These are phyloP conservation scores for Ramaria sp. DNA, from an alignment of 768 basidiomycete species.

Conservation along the genomic window DNA sequence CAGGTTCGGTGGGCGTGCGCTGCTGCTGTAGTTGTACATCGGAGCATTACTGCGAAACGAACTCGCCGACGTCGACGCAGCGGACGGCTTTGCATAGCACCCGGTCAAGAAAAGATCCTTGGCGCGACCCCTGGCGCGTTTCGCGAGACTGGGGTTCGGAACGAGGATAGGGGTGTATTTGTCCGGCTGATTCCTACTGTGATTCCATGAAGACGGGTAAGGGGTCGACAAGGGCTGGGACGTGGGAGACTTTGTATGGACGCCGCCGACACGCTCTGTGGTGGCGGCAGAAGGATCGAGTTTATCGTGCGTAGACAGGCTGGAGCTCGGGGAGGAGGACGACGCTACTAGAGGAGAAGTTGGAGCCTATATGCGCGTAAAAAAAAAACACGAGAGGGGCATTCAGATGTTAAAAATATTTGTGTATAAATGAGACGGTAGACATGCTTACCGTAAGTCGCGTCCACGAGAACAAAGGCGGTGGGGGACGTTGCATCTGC, in stretches of 20 bases:
- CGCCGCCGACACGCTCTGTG: too few species aligned
- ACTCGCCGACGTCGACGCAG: not conserved
- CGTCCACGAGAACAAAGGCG: conserved; percentile 3
- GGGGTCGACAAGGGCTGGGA: not conserved
- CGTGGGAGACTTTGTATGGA: not conserved
- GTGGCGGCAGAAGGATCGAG: too few species aligned
- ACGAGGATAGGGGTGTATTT: not conserved
- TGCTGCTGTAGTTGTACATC: not conserved
- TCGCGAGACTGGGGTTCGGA: not conserved
- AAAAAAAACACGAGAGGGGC: too few species aligned
- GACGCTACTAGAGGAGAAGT: too few species aligned
- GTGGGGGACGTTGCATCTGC: not conserved
- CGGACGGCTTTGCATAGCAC: not conserved
- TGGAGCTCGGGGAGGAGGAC: not conserved
- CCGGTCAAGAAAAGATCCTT: conserved; percentile 13
- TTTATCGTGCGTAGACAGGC: not conserved
- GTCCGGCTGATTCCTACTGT: not conserved
- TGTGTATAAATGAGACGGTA: not conserved
- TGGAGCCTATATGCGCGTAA: too few species aligned
- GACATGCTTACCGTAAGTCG: not conserved
- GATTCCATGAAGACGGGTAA: not conserved
- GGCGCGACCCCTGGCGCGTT: conserved; percentile 12
- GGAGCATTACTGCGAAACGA: not conserved
- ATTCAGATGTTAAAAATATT: too few species aligned
- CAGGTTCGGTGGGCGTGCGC: not conserved